A percentile compares a stretch with the other conserved stretches of the same genome.
These are phyloP conservation scores for Pythium inflatum DNA, from an alignment of 352 stramenopile genomes.

Conservation along the genomic window DNA sequence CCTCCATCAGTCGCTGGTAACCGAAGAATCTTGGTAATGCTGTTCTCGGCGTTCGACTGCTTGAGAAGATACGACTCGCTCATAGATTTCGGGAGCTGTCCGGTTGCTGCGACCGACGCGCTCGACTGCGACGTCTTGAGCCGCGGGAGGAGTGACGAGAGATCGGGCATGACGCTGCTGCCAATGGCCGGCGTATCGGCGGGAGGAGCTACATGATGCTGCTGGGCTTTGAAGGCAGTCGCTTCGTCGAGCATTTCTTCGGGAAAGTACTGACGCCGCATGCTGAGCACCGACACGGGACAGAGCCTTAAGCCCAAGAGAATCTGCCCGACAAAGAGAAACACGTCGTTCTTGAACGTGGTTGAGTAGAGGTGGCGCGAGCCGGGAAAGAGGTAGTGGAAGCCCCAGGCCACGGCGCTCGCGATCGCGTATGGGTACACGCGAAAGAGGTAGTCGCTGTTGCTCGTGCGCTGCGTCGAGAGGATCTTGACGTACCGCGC, in stretches of 20 bases:
- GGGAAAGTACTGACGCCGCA: constrained; percentile 69
- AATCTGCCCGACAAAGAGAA: constrained; percentile 76
- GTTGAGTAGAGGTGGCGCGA: constrained; percentile 84
- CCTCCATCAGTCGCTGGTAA: constrained; percentile 3
- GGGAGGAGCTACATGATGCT: too few species aligned
- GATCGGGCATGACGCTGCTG: constrained; percentile 28
- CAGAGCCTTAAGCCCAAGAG: constrained; percentile 72
- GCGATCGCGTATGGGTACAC: constrained; percentile 88
- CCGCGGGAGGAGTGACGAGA: constrained; percentile 33
- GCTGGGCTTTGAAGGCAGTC: constrained; percentile 41
- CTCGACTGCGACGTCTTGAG: constrained; percentile 25
- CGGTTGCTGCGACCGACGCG: background rate
- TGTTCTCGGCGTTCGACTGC: constrained; percentile 57
- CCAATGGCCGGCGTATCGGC: background rate
- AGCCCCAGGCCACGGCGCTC: constrained; percentile 79
- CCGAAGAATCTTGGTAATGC: constrained; percentile 59
- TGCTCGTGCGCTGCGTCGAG: constrained; percentile 56
- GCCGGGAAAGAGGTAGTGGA: constrained; percentile 88
- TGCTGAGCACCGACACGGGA: constrained; percentile 66
- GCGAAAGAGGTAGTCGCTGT: constrained; percentile 87
- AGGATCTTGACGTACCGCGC: constrained; percentile 85
- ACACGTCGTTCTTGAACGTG: constrained; percentile 83
- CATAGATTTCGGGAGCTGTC: constrained; percentile 39
- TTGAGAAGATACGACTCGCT: constrained; percentile 64
- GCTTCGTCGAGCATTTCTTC: constrained; percentile 74